Base-by-base conservation (phyloP, 2,329 filamentous ascomycete species). In the Paramyrothecium roridum region DNA sequence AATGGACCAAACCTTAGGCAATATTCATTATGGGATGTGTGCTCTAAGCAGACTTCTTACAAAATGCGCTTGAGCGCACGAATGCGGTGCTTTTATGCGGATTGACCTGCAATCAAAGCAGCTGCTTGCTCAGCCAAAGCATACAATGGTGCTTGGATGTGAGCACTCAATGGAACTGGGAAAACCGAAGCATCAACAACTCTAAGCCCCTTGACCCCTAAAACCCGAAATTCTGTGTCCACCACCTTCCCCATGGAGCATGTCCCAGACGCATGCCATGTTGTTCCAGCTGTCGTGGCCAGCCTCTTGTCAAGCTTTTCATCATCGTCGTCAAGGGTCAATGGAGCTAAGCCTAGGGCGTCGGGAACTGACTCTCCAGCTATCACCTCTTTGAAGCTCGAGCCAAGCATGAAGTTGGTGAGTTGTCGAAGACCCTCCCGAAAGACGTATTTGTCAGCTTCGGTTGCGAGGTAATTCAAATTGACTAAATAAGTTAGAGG, bases 171-270 rank as follows among this genome's bases (percentile, higher is more conserved):
- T 3, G 63, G 59, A 12, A 69, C 54, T 8, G 70, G 70, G 26
- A 73, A 56, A 3, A 73, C 61, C 3, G 68, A 70, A 10, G 70
- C 68, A 58, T 74, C 71, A 11, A 72, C 67, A 4, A 72, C 63
- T 3, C 69, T 55, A 2, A 73, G 61, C 6, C 62, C 59, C 48
- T 64, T 53, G 3, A 65, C 57, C 2, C 81, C 81, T 16, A 75
- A 68, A 1, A 86, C 83, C 6, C 76, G 72, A 64, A 85, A 84
- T 54, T 78, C 72, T 0, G 71, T 73, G 63, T 86, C 81, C n/a
- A 86, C 67, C 0, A 85, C 81, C 3, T 73, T 72, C 2, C 83
- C 83, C 62, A 86, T 86, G 0, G 80, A 73, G 52, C 76, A 80
- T 1, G 80, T 81, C 52, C 78, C 79, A 0, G 76, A 78, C 1